A percentile compares a stretch with the other conserved stretches of the same genome.
phyloP scores from a whole-genome alignment of 495 filamentous ascomycete genomes.

The Penicillium herquei region DNA sequence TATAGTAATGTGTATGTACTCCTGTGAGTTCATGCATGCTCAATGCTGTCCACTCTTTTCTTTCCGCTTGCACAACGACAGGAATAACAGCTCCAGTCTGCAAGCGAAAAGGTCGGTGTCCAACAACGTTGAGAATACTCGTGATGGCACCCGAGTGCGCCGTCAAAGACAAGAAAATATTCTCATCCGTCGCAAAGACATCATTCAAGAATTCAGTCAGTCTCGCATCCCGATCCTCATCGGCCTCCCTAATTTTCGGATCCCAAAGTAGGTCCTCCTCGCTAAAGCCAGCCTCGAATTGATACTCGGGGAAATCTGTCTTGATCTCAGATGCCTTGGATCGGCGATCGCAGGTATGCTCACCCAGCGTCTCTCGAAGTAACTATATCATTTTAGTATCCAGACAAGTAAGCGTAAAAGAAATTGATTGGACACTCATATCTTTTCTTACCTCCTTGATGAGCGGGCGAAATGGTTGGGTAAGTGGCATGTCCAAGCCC shows the following conservation, averaged over 20 bases:
- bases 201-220: slow-evolving; percentile 57
- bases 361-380: slow-evolving; percentile 70
- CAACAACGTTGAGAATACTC: slow-evolving; percentile 56
- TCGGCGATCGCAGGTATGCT: slow-evolving; percentile 81
- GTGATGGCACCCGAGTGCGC: slow-evolving; percentile 70
- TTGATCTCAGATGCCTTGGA: slow-evolving; percentile 57
- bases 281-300: slow-evolving; percentile 61
- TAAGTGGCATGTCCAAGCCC: slow-evolving; percentile 49
- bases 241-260: slow-evolving; percentile 51
- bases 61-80: slow-evolving; percentile 60
- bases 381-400: slow-evolving; percentile 24
- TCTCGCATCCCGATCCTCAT: slow-evolving; percentile 55
- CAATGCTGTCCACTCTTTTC: not conserved
- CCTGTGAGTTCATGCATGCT: too few relatives aligned
- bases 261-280: slow-evolving; percentile 63
- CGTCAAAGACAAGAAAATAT: slow-evolving; percentile 66
- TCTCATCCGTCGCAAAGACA: slow-evolving; percentile 60
- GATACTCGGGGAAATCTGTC: slow-evolving; percentile 56
- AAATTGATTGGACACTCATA: not conserved
- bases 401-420: not conserved
- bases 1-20: too few relatives aligned
- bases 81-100: slow-evolving; percentile 71
- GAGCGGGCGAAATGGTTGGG: slow-evolving; percentile 55
- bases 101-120: slow-evolving; percentile 64
- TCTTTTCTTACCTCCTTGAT: slow-evolving; percentile 59